A percentile compares a stretch with the other conserved stretches of the same genome.
Evolutionary conservation across 176 grass and related monocot species (phyloP).

Genomic region (Eragrostis nindensis): DNA sequence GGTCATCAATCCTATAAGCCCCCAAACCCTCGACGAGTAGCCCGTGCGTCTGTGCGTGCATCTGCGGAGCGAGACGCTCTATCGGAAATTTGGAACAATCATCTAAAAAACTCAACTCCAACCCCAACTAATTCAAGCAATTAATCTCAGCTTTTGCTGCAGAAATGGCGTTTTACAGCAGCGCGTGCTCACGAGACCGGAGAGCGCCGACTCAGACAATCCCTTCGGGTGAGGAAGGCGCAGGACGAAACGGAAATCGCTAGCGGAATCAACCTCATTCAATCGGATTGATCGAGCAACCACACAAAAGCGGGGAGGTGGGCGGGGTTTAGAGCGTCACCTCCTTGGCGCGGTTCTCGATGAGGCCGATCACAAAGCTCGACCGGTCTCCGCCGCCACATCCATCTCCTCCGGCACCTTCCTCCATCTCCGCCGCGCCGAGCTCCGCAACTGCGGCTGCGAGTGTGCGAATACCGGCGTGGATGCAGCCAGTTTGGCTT

Average conservation of each 20-base stretch:
- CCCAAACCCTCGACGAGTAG: slow-evolving; percentile 16
- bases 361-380: slow-evolving; percentile 75
- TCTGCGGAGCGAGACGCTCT: neutral
- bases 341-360: slow-evolving; percentile 94
- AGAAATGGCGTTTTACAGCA: neutral
- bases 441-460: neutral
- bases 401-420: slow-evolving; percentile 18
- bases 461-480: neutral
- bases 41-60: neutral
- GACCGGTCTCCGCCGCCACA: slow-evolving; percentile 61
- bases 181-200: neutral
- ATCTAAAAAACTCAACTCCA: neutral
- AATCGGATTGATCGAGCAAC: neutral
- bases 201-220: neutral
- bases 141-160: neutral
- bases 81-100: neutral
- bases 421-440: slow-evolving; percentile 43
- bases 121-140: neutral
- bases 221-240: neutral
- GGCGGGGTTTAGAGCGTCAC: slow-evolving; percentile 36
- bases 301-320: neutral
- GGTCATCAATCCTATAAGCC: neutral
- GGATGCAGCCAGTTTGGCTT: neutral
- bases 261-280: slow-evolving; percentile 2
- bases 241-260: neutral